phyloP scores from a whole-genome alignment of 75 land plant genomes.

The Larix kaempferi region DNA sequence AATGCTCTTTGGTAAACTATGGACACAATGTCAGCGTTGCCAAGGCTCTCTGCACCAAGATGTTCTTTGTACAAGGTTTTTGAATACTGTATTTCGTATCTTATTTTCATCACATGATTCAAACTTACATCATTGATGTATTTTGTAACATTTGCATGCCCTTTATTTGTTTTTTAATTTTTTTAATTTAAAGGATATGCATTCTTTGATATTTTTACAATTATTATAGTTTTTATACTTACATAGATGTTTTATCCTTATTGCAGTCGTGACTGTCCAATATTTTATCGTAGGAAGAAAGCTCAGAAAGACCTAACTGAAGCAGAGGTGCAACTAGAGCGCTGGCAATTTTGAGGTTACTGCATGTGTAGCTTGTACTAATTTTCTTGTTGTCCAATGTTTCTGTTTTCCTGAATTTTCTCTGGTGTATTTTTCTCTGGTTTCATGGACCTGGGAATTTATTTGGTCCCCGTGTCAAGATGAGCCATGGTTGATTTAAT shows the following conservation, averaged over 20 bases:
- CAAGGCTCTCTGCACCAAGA: conserved; percentile 99
- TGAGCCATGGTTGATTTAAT: neutral
- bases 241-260: neutral
- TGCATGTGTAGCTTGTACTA: neutral
- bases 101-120: neutral
- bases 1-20: conserved; percentile 85
- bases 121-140: neutral
- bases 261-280: conserved; percentile 95
- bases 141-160: neutral
- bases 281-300: conserved; percentile 96
- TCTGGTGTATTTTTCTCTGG: neutral
- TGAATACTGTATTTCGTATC: neutral
- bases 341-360: conserved; percentile 75
- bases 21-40: conserved; percentile 99
- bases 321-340: conserved; percentile 78
- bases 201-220: neutral
- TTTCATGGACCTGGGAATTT: neutral
- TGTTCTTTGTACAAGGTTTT: conserved; percentile 94
- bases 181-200: neutral
- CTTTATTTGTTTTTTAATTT: neutral
- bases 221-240: neutral
- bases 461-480: neutral
- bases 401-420: neutral
- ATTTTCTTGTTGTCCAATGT: neutral
- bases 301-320: conserved; percentile 98